A percentile compares a stretch with the other conserved stretches of the same genome.
Evolutionary conservation across 345 rosid species (phyloP).

Genomic region (Brassica incana): DNA sequence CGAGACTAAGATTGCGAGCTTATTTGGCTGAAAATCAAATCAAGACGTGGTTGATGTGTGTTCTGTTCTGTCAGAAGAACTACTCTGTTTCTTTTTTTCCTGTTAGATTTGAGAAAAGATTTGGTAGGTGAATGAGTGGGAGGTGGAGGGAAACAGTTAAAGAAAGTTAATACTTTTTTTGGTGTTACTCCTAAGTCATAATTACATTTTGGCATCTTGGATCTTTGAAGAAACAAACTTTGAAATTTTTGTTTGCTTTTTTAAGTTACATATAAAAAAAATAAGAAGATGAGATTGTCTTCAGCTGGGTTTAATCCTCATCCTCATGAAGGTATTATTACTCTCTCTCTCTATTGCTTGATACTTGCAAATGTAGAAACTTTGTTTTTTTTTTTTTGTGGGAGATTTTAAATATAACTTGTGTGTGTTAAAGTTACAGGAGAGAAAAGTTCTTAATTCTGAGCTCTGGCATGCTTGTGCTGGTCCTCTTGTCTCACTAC

Average conservation of each 20-base stretch:
- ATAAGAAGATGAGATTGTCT: conserved; percentile 73
- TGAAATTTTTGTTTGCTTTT: conserved; percentile 5
- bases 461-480: conserved; percentile 71
- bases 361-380: conserved; percentile 4
- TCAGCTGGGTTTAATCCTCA: conserved; percentile 85
- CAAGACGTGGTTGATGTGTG: not conserved
- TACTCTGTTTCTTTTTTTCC: not conserved
- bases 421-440: conserved; percentile 47
- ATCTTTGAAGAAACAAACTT: conserved; percentile 44
- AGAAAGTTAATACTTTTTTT: conserved; percentile 29
- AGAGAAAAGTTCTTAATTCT: conserved; percentile 57
- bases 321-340: conserved; percentile 70
- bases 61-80: conserved; percentile 15
- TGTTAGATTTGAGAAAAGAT: not conserved
- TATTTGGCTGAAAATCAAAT: conserved; percentile 23
- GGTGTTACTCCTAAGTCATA: conserved; percentile 14
- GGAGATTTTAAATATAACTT: not conserved
- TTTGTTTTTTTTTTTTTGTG: not conserved
- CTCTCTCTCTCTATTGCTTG: not conserved
- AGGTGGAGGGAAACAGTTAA: conserved; percentile 37
- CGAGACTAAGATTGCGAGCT: conserved; percentile 32
- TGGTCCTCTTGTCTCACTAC: conserved; percentile 58
- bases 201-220: conserved; percentile 37
- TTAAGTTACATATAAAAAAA: not conserved
- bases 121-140: conserved; percentile 37